Conservation (phyloP, 352 stramenopile species). For the Nothophytophthora sp. region DNA sequence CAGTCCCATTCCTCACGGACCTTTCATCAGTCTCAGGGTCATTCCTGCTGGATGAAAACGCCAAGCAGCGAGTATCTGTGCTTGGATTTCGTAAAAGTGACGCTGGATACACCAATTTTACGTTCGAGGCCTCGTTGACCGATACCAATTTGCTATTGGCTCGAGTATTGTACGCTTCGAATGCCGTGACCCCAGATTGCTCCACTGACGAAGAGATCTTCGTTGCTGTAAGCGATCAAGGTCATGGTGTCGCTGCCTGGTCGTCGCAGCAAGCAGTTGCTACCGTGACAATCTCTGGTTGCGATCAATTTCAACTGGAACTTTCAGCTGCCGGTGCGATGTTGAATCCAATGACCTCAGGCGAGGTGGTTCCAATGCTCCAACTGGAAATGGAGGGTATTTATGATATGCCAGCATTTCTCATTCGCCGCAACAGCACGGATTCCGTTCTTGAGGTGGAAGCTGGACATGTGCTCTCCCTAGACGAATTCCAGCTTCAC, state of each 20-base stretch:
- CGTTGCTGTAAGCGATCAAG: conserved; percentile 1
- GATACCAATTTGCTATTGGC: conserved; percentile 14
- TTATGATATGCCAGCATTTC: background rate
- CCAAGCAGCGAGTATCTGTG: background rate
- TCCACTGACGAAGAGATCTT: background rate
- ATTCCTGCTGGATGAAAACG: background rate
- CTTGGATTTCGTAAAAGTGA: background rate
- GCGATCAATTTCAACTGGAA: no score
- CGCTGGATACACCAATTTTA: conserved; percentile 6
- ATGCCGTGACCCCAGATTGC: background rate
- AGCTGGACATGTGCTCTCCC: background rate
- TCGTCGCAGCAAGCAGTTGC: background rate
- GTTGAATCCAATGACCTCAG: no score
- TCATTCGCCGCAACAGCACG: background rate
- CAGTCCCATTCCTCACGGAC: background rate
- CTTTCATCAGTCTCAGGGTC: background rate
- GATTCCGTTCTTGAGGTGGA: background rate
- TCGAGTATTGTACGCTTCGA: conserved; percentile 3
- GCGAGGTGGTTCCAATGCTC: no score
- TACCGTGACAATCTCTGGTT: background rate
- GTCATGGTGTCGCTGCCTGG: background rate
- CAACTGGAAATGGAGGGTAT: background rate
- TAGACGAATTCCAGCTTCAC: background rate
- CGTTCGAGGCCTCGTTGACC: conserved; percentile 12
- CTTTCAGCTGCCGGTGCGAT: no score